phyloP scores from a whole-genome alignment of 1,284 basidiomycete species.

The Ceratobasidium sp. region DNA sequence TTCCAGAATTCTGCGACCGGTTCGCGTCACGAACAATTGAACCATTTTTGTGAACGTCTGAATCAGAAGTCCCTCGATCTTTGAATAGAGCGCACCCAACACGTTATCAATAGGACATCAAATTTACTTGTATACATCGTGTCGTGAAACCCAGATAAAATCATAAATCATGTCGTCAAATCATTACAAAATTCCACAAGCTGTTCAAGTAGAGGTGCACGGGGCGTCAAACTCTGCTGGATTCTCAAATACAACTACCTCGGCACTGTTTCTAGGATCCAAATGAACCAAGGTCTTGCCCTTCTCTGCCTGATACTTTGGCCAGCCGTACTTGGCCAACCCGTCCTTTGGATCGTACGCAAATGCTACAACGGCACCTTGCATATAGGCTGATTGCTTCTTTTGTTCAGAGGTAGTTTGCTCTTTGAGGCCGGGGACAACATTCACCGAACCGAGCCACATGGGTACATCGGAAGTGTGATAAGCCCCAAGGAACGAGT shows the following conservation, averaged over 20 bases:
- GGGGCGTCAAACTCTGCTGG: slow-evolving; percentile 29
- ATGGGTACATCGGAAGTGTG: slow-evolving; percentile 37
- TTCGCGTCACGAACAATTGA: no score
- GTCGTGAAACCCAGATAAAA: background rate
- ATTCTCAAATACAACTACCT: slow-evolving; percentile 33
- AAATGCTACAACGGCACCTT: slow-evolving; percentile 34
- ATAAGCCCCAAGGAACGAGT: slow-evolving; percentile 22
- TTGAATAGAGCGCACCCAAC: no score
- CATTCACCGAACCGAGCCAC: slow-evolving; percentile 36
- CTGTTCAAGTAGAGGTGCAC: background rate
- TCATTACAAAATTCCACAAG: slow-evolving; percentile 7
- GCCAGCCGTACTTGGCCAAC: slow-evolving; percentile 35
- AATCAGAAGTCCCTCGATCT: no score
- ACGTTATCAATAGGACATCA: background rate
- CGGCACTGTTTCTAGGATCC: slow-evolving; percentile 27
- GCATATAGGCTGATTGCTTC: slow-evolving; percentile 36
- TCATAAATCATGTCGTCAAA: background rate
- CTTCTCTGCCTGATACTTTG: background rate
- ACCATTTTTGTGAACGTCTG: no score
- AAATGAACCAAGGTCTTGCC: slow-evolving; percentile 34
- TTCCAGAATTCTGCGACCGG: no score
- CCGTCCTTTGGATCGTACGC: slow-evolving; percentile 25
- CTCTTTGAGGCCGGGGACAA: slow-evolving; percentile 13
- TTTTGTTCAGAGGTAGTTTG: slow-evolving; percentile 13
- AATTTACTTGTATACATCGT: background rate